phyloP scores from a whole-genome alignment of 768 basidiomycete species.

The Guyanaporus albipodus region DNA sequence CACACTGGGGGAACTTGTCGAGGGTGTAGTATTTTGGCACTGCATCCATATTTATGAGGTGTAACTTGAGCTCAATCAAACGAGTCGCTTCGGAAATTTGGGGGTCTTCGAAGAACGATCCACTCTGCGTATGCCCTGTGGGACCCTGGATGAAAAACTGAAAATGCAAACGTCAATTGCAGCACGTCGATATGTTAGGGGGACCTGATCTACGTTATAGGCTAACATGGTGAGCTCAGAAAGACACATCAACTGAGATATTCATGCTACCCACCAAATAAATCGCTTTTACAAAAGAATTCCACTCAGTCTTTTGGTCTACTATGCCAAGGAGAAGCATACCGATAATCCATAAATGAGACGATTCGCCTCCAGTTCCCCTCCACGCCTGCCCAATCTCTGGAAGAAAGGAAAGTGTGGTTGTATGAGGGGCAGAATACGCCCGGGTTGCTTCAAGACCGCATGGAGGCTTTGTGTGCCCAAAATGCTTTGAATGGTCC shows the following conservation, averaged over 20 bases:
- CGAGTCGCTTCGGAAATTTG: conserved; percentile 63
- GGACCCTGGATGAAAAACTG: conserved; percentile 23
- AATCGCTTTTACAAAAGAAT: conserved; percentile 15
- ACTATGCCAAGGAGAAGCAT: conserved; percentile 5
- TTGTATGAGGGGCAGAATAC: conserved; percentile 49
- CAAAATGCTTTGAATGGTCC: conserved; percentile 39
- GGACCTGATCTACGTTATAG: conserved; percentile 43
- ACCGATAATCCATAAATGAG: conserved; percentile 80
- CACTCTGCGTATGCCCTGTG: conserved; percentile 15
- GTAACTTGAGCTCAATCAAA: conserved; percentile 54
- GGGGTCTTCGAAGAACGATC: conserved; percentile 46
- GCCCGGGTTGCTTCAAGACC: conserved; percentile 50
- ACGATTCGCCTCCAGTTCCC: conserved; percentile 74
- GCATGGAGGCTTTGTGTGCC: conserved; percentile 42
- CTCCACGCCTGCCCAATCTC: conserved; percentile 79
- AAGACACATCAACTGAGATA: not conserved
- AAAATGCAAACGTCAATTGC: not conserved
- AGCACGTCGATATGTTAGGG: not conserved
- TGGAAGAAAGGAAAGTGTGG: conserved; percentile 23
- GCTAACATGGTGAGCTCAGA: conserved; percentile 28
- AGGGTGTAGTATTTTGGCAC: conserved; percentile 18
- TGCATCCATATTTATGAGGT: conserved; percentile 36
- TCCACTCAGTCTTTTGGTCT: conserved; percentile 32
- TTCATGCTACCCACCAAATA: conserved; percentile 18
- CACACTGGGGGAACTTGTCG: conserved; percentile 21